These are phyloP conservation scores for Inonotus hispidus DNA, from an alignment of 1,284 basidiomycete species.

Conservation along the genomic window DNA sequence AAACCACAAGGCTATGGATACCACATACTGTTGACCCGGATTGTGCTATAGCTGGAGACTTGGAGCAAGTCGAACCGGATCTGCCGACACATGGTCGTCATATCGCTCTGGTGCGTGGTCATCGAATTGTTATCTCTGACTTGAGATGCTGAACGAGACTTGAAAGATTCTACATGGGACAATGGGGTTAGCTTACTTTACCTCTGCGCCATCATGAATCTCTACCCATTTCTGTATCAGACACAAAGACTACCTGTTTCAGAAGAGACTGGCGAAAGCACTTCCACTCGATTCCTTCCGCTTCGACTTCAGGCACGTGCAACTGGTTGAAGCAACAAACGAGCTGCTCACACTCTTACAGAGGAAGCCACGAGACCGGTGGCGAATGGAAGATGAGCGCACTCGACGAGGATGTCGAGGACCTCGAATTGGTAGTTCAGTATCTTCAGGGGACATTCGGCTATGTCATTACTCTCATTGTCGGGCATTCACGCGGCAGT, in stretches of 20 bases:
- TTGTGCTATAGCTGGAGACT: slow-evolving; percentile 50
- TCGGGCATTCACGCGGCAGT: slow-evolving; percentile 72
- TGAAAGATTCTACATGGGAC: slow-evolving; percentile 69
- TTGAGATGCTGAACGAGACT: background rate
- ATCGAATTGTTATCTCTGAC: background rate
- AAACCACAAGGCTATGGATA: slow-evolving; percentile 47
- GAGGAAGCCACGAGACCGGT: slow-evolving; percentile 70
- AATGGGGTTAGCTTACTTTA: slow-evolving; percentile 51
- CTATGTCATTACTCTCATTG: slow-evolving; percentile 59
- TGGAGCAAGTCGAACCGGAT: slow-evolving; percentile 54
- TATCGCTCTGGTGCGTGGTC: slow-evolving; percentile 58
- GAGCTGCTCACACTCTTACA: slow-evolving; percentile 25
- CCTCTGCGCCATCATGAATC: background rate
- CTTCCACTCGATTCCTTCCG: slow-evolving; percentile 76
- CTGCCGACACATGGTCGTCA: slow-evolving; percentile 49
- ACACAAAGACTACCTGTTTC: slow-evolving; percentile 81
- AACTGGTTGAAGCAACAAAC: background rate
- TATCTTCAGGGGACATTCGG: slow-evolving; percentile 52
- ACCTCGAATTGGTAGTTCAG: slow-evolving; percentile 58
- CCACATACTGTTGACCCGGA: slow-evolving; percentile 47
- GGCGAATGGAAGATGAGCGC: slow-evolving; percentile 58
- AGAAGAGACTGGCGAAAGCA: slow-evolving; percentile 61
- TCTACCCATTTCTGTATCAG: slow-evolving; percentile 32
- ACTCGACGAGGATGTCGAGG: slow-evolving; percentile 54
- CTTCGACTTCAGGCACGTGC: slow-evolving; percentile 71